Base-by-base conservation (phyloP, 331 rosid genomes). In the Malus hybrid region DNA sequence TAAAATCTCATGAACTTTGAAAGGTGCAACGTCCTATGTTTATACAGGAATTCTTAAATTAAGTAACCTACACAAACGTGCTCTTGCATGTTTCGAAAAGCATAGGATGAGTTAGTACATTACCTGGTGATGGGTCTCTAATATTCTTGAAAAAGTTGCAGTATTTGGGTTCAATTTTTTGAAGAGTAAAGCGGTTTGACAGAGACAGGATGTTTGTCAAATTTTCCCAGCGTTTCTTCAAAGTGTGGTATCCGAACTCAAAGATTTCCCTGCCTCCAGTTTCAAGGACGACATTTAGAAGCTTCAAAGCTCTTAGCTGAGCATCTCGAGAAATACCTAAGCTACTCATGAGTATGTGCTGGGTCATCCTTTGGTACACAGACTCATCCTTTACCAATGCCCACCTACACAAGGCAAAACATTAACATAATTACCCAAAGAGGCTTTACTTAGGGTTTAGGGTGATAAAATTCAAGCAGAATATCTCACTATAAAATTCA, bases 131-230 rank as follows among this genome's bases (percentile, higher is more conserved):
- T n/a, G 83, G 74, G 2, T 30, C 79, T 18, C 81, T 83, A 5
- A 10, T 64, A 62, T 68, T 71, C 3, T 72, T 53, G 29, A 67
- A 79, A 56, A 61, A 85, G 39, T 57, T 42, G 71, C 89, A 82
- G 74, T 78, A 67, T 12, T 78, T 79, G 6, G 87, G 52, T 46
- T 60, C 74, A 1, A 76, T 3, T 20, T 81, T 75, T 75, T 85
- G 87, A 4, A 87, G 68, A 32, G 89, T 83, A 74, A 87, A 87
- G 6, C 89, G 84, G 66, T 74, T 85, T 34, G 91, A 81, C 16
- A 57, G 7, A 2, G 86, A 74, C 13, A 87, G 2, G 11, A 70
- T 28, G 5, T 81, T 57, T 8, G 22, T 81, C 63, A 87, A 42
- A n/a, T 22, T 81, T 20, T 2, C 71, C 87, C 89, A 87, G 0